Evolutionary conservation across 352 stramenopile genomes (phyloP).

Genomic region (Phytopythium helicoides): DNA sequence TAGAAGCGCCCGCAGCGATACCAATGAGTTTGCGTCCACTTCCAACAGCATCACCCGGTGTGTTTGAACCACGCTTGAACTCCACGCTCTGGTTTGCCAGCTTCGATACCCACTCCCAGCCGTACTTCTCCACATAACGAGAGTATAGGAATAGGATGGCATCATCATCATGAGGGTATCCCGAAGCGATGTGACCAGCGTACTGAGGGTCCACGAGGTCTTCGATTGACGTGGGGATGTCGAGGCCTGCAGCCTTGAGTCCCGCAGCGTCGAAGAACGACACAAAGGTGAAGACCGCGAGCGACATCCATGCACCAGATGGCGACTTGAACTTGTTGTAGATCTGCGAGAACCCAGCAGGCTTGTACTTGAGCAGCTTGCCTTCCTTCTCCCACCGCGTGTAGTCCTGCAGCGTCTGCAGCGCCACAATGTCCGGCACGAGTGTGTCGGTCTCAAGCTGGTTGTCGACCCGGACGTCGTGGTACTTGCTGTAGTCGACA

Average conservation of each 20-base stretch:
- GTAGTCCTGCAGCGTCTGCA: slow-evolving; percentile 59
- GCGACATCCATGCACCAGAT: slow-evolving; percentile 31
- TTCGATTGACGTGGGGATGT: slow-evolving; percentile 14
- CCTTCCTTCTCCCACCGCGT: slow-evolving; percentile 37
- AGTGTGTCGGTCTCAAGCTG: slow-evolving; percentile 43
- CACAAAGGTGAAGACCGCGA: slow-evolving; percentile 38
- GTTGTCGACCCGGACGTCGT: slow-evolving; percentile 63
- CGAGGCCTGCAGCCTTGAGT: slow-evolving; percentile 3
- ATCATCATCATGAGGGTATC: slow-evolving; percentile 51
- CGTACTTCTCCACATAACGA: slow-evolving; percentile 40
- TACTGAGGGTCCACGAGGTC: slow-evolving; percentile 35
- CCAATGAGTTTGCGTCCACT: slow-evolving; percentile 13
- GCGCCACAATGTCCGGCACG: slow-evolving; percentile 35
- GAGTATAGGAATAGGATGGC: slow-evolving; percentile 42
- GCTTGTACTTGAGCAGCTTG: slow-evolving; percentile 53
- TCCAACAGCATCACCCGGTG: slow-evolving; percentile 8
- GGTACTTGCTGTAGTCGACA: slow-evolving; percentile 56
- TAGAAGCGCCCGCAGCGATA: slow-evolving; percentile 8
- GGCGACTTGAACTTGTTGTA: slow-evolving; percentile 39
- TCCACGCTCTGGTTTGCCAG: slow-evolving; percentile 19
- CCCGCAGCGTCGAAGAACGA: slow-evolving; percentile 28
- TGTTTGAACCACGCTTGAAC: slow-evolving; percentile 13
- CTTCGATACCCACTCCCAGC: slow-evolving; percentile 21
- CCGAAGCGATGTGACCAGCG: slow-evolving; percentile 33
- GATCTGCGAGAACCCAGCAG: slow-evolving; percentile 48